These are phyloP conservation scores for Arachnopeziza araneosa DNA, from an alignment of 2,329 filamentous ascomycete genomes.

Conservation along the genomic window DNA sequence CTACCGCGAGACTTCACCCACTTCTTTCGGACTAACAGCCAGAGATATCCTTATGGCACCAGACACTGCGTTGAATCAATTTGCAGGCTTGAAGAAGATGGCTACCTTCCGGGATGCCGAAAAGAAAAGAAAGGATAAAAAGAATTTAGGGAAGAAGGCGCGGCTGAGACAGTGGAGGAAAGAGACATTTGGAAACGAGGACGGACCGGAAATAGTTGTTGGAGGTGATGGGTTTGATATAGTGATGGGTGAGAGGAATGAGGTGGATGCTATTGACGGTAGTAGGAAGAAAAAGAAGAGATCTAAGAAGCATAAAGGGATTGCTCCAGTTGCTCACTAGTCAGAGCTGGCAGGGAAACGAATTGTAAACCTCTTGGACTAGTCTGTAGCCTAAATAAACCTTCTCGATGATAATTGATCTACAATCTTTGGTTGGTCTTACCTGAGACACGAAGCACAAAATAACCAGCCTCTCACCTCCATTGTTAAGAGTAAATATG, in stretches of 20 bases:
- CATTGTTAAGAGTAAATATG: too few relatives aligned
- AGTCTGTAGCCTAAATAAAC: too few relatives aligned
- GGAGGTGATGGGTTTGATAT: conserved; percentile 13
- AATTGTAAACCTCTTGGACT: not conserved
- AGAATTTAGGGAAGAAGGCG: conserved; percentile 87
- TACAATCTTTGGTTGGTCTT: too few relatives aligned
- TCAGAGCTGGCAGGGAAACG: not conserved
- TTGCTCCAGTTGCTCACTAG: not conserved
- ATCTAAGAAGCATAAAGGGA: conserved; percentile 35
- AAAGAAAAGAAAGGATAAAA: conserved; percentile 85
- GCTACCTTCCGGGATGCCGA: conserved; percentile 81
- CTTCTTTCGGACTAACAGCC: conserved; percentile 81
- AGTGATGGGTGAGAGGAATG: conserved; percentile 20
- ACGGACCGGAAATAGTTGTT: conserved; percentile 32
- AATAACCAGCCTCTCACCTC: too few relatives aligned
- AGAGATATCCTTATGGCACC: conserved; percentile 87
- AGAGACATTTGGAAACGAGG: conserved; percentile 53
- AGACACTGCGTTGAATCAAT: conserved; percentile 82
- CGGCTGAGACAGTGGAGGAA: conserved; percentile 79
- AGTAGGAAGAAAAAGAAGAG: conserved; percentile 46
- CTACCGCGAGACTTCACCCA: conserved; percentile 90
- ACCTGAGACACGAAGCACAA: too few relatives aligned
- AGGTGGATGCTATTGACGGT: conserved; percentile 33
- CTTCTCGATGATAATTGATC: too few relatives aligned
- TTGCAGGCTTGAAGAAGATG: conserved; percentile 89